phyloP scores from a whole-genome alignment of 345 rosid species.

The Barbarea vulgaris region DNA sequence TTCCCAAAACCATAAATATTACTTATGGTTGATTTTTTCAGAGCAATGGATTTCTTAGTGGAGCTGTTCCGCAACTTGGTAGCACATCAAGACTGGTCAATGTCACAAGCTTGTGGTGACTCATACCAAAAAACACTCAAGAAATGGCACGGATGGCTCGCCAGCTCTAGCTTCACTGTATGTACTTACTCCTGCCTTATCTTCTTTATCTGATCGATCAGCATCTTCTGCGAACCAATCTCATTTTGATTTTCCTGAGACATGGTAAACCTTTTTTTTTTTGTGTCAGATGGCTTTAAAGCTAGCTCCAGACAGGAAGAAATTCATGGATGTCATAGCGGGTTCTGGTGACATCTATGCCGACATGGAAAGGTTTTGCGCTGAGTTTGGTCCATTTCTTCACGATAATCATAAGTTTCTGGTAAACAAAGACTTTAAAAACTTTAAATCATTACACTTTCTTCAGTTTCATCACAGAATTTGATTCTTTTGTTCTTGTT shows the following conservation, averaged over 20 bases:
- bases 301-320: constrained; percentile 96
- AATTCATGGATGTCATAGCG: constrained; percentile 84
- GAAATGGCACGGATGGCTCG: constrained; percentile 94
- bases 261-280: background rate
- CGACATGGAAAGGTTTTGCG: constrained; percentile 88
- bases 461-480: constrained; percentile 12
- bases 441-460: background rate
- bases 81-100: constrained; percentile 83
- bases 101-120: constrained; percentile 85
- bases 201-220: constrained; percentile 1
- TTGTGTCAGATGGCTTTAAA: constrained; percentile 80
- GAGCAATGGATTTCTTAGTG: constrained; percentile 96
- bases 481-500: constrained; percentile 4
- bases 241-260: constrained; percentile 10
- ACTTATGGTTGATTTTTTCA: constrained; percentile 39
- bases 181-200: constrained; percentile 31
- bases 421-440: constrained; percentile 50
- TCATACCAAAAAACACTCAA: constrained; percentile 88
- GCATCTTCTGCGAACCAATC: constrained; percentile 5
- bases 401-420: constrained; percentile 90
- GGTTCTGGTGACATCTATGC: constrained; percentile 76
- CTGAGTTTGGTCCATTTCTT: constrained; percentile 74
- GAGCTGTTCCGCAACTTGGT: constrained; percentile 87
- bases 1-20: background rate
- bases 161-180: constrained; percentile 86